Conservation (phyloP, 345 rosid species). For the Bruguiera parviflora region DNA sequence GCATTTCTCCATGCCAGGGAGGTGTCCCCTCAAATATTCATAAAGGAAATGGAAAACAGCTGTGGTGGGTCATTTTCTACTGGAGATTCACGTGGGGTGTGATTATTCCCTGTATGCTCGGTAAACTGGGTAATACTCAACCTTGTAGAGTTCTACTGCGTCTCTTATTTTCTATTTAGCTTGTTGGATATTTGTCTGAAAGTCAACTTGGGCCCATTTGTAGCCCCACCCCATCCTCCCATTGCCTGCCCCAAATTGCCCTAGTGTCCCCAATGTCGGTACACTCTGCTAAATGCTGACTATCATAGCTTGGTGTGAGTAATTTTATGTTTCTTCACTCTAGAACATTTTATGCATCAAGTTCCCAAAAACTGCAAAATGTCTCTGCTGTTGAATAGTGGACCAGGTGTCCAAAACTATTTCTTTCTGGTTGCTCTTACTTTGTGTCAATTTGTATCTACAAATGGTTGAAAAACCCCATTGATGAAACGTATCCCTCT, state of each 20-base stretch:
- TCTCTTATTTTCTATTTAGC: background rate
- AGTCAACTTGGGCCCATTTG: background rate
- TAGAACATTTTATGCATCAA: no score
- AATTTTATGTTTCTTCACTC: no score
- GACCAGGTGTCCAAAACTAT: no score
- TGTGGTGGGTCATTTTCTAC: conserved; percentile 9
- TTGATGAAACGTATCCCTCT: no score
- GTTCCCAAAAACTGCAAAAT: no score
- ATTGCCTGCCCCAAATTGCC: background rate
- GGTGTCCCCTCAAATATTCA: conserved; percentile 49
- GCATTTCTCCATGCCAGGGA: conserved; percentile 45
- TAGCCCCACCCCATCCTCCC: background rate
- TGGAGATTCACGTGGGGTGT: conserved; percentile 9
- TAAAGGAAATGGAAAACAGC: conserved; percentile 37
- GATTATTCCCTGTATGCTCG: background rate
- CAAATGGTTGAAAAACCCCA: no score
- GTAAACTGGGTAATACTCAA: conserved; percentile 1
- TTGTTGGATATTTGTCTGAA: background rate
- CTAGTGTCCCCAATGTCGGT: background rate
- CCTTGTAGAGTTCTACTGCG: background rate
- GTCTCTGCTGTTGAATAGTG: no score
- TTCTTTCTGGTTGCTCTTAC: no score
- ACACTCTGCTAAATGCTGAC: background rate
- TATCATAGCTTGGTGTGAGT: no score
- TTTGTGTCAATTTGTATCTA: no score